Conservation (phyloP, 1,284 basidiomycete genomes). For the Agroathelia rolfsii region DNA sequence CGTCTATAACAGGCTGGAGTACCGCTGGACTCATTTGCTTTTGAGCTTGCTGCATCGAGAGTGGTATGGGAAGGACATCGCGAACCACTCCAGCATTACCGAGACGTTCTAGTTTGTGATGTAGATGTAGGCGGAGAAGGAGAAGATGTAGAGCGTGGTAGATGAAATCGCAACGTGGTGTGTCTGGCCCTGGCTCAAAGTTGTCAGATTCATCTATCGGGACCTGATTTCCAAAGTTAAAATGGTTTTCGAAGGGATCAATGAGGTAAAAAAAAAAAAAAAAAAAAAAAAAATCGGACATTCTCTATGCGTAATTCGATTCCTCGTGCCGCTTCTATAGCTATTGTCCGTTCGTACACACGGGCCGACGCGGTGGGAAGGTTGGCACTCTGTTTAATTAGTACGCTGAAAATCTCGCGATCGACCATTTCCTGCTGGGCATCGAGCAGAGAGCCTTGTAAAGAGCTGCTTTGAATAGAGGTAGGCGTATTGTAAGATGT, state of each 20-base stretch:
- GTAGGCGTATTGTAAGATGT: constrained; percentile 29
- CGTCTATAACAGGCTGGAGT: constrained; percentile 61
- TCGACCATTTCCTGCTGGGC: constrained; percentile 68
- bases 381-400: constrained; percentile 62
- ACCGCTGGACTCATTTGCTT: too few species aligned
- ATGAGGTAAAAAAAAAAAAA: constrained; percentile 4
- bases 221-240: too few species aligned
- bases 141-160: constrained; percentile 53
- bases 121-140: constrained; percentile 50
- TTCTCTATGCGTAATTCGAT: constrained; percentile 60
- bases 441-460: constrained; percentile 41
- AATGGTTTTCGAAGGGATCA: too few species aligned
- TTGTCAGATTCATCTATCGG: constrained; percentile 23
- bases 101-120: constrained; percentile 41
- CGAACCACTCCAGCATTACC: constrained; percentile 23
- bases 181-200: constrained; percentile 13
- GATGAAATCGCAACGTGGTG: constrained; percentile 60
- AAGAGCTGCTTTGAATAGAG: constrained; percentile 22
- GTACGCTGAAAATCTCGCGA: constrained; percentile 63
- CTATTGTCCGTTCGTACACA: constrained; percentile 65
- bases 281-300: constrained; percentile 26
- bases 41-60: constrained; percentile 25
- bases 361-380: constrained; percentile 63
- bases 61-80: constrained; percentile 15
- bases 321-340: constrained; percentile 62